Base-by-base conservation (phyloP, 495 filamentous ascomycete genomes). In the Lasiosphaeria hispida region DNA sequence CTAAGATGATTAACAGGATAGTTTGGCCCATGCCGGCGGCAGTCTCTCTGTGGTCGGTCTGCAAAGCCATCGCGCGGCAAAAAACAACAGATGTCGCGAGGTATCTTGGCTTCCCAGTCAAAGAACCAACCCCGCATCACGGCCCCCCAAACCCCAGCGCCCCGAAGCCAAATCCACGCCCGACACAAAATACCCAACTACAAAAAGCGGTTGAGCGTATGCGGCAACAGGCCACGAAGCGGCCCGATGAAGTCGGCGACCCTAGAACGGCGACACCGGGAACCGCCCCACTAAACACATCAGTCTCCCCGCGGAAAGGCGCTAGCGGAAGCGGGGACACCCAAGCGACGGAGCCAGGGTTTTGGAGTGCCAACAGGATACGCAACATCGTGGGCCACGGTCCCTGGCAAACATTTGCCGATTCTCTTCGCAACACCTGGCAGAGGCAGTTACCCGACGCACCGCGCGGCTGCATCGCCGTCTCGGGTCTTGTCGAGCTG, bases 401-500 rank as follows among this genome's bases (percentile, higher is more conserved):
- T 42, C 63, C 84, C 0, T 79, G 75, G 47, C 38, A 75, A 36
- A 79, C 77, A 4, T 90, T 91, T 69, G 78, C 72, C 52, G 56
- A 69, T 14, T n/a, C 15, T 15, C 30, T 39, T 11, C 35, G 35
- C 49, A 40, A 52, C n/a, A 38, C 34, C 2, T 52, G 49, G 41
- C 40, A 9, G 42, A 33, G 17, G 13, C 18, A 9, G 1, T 17
- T 19, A 19, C 3, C 66, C 3, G 69, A 80, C 23, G 80, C 85
- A 37, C 85, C 82, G 9, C 79, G 85, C 19, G 90, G 90, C 2
- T 79, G 78, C 19, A 80, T 92, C 49, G 68, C 80, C 13, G 75
- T 93, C 17, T 72, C 71, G 15, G 90, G 90, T 0, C 72, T 89
- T 1, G 80, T 95, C 0, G 85, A 87, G 52, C 47, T 93, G 1